phyloP scores from a whole-genome alignment of 495 filamentous ascomycete species.

The Podospora pseudopauciseta region DNA sequence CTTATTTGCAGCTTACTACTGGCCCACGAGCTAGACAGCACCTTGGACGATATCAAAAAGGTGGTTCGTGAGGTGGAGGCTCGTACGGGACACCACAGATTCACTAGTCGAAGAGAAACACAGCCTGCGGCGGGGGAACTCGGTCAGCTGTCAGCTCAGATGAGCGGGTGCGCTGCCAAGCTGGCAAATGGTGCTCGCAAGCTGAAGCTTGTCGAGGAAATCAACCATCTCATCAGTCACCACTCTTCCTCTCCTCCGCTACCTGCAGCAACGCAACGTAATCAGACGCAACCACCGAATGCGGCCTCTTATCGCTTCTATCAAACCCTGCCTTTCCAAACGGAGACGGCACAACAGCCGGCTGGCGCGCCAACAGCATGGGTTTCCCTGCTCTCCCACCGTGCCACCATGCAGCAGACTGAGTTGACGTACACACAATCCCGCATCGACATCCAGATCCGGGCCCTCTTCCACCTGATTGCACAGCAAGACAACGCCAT shows the following conservation, averaged over 20 bases:
- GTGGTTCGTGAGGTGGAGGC: conserved; percentile 28
- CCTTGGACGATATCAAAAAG: conserved; percentile 29
- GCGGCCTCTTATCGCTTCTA: not conserved
- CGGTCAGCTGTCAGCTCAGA: conserved; percentile 25
- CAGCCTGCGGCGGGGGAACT: conserved; percentile 30
- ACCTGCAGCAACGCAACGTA: too few species aligned
- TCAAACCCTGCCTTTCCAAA: not conserved
- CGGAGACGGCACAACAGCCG: not conserved
- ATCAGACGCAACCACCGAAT: too few species aligned
- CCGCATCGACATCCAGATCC: conserved; percentile 34
- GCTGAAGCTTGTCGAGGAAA: conserved; percentile 24
- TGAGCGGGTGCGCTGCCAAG: conserved; percentile 32
- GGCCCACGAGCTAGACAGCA: conserved; percentile 25
- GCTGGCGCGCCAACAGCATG: not conserved
- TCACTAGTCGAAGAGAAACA: conserved; percentile 24
- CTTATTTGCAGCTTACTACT: conserved; percentile 27
- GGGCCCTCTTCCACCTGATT: conserved; percentile 31
- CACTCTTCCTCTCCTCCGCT: not conserved
- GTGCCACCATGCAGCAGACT: conserved; percentile 27
- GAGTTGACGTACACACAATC: conserved; percentile 30
- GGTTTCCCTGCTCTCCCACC: conserved; percentile 19
- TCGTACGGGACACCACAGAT: conserved; percentile 30
- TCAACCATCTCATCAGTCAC: conserved; percentile 25
- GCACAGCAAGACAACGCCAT: conserved; percentile 35
- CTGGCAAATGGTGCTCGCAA: conserved; percentile 31